These are phyloP conservation scores for Cutaneotrichosporon cavernicola DNA, from an alignment of 1,284 basidiomycete genomes.

Conservation along the genomic window DNA sequence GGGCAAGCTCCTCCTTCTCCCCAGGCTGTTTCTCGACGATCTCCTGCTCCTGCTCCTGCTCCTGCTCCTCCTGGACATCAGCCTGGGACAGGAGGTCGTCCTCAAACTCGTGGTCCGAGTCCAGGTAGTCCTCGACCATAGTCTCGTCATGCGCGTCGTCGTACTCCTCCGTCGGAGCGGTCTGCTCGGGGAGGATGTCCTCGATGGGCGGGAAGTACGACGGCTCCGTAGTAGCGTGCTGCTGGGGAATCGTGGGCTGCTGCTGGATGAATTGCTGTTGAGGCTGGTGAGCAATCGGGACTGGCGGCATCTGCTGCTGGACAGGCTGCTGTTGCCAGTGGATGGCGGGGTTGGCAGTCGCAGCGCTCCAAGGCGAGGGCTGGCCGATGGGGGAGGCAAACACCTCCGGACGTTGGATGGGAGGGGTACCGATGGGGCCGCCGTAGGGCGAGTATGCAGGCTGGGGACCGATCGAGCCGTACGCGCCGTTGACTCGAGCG, in stretches of 20 bases:
- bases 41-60: constrained; percentile 5
- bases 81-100: constrained; percentile 3
- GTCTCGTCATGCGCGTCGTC: constrained; percentile 16
- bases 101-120: constrained; percentile 10
- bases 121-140: constrained; percentile 16
- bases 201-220: constrained; percentile 34
- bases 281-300: constrained; percentile 18
- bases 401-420: constrained; percentile 20
- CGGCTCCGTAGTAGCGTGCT: constrained; percentile 14
- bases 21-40: background rate
- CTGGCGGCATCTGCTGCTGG: constrained; percentile 15
- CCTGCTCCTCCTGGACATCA: constrained; percentile 8
- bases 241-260: constrained; percentile 14
- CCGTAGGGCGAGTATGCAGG: constrained; percentile 13
- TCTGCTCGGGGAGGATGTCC: constrained; percentile 16
- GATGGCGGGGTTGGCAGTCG: constrained; percentile 17
- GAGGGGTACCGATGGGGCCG: constrained; percentile 26
- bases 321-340: constrained; percentile 26
- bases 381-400: constrained; percentile 21
- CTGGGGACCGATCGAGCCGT: constrained; percentile 23
- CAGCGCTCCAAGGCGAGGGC: constrained; percentile 39
- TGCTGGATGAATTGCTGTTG: constrained; percentile 21
- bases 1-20: constrained; percentile 6
- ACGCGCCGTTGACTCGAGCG: constrained; percentile 21
- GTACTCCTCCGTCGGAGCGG: constrained; percentile 8